These are phyloP conservation scores for Melanogaster broomeanus DNA, from an alignment of 768 basidiomycete species.

Conservation along the genomic window DNA sequence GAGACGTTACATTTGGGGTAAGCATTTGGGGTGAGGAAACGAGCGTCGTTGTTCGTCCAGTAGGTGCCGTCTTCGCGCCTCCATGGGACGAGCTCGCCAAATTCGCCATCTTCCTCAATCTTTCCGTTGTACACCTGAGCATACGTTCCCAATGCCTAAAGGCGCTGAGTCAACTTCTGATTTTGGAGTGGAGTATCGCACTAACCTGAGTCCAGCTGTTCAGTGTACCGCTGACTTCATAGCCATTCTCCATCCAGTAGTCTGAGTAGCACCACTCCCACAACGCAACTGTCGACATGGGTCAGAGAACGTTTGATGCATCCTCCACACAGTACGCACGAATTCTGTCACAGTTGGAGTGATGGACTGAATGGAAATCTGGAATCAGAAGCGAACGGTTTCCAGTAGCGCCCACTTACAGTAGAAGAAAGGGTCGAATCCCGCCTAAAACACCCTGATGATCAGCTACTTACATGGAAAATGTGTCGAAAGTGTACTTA, in stretches of 20 bases:
- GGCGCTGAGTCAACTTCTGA: not conserved
- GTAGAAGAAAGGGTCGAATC: conserved; percentile 27
- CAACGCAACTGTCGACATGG: conserved; percentile 18
- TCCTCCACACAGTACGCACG: conserved; percentile 7
- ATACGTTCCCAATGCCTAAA: conserved; percentile 22
- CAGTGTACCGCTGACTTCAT: conserved; percentile 6
- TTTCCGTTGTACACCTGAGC: conserved; percentile 21
- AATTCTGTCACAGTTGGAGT: conserved; percentile 24
- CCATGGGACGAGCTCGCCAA: conserved; percentile 22
- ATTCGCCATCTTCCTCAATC: conserved; percentile 19
- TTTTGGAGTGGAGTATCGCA: not conserved
- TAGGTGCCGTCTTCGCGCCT: conserved; percentile 23
- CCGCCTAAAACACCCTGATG: conserved; percentile 12
- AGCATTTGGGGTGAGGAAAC: conserved; percentile 17
- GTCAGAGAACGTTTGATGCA: not conserved
- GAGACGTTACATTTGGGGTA: conserved; percentile 23
- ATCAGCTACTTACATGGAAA: not conserved
- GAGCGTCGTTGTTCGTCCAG: conserved; percentile 25
- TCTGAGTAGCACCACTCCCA: conserved; percentile 32
- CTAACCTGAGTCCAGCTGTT: conserved; percentile 26
- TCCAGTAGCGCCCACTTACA: conserved; percentile 8
- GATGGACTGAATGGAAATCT: conserved; percentile 19
- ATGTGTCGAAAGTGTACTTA: conserved; percentile 7
- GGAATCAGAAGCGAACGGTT: not conserved
- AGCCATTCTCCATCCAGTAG: conserved; percentile 31